These are phyloP conservation scores for Ceraceosorus guamensis DNA, from an alignment of 1,284 basidiomycete genomes.

Conservation along the genomic window DNA sequence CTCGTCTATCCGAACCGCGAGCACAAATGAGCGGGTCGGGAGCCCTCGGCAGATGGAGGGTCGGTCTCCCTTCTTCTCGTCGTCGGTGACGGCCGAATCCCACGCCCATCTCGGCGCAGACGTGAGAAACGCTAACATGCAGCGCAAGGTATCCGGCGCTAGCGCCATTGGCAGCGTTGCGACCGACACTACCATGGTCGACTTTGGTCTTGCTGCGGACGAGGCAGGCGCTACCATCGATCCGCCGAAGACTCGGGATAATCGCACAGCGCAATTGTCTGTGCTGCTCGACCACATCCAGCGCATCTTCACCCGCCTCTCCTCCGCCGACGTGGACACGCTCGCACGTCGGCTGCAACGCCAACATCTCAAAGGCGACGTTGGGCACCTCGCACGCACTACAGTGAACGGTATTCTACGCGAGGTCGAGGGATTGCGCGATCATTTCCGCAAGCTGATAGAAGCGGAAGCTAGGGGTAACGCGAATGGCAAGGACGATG, in stretches of 20 bases:
- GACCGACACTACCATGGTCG: no score
- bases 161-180: no score
- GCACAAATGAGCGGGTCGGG: no score
- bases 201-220: no score
- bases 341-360: slow-evolving; percentile 82
- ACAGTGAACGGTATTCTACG: slow-evolving; percentile 70
- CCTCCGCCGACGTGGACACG: slow-evolving; percentile 76
- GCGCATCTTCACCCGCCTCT: slow-evolving; percentile 63
- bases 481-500: neutral
- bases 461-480: slow-evolving; percentile 52
- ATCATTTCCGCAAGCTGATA: slow-evolving; percentile 61
- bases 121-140: no score
- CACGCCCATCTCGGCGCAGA: no score
- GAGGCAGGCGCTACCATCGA: neutral
- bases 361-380: slow-evolving; percentile 77
- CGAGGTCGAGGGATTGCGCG: slow-evolving; percentile 65
- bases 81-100: no score
- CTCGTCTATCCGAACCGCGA: no score
- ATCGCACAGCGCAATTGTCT: slow-evolving; percentile 52
- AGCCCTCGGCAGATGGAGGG: no score
- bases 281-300: slow-evolving; percentile 66
- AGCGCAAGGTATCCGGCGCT: no score
- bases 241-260: slow-evolving; percentile 14
- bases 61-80: no score
- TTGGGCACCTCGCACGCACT: slow-evolving; percentile 75